phyloP scores from a whole-genome alignment of 495 filamentous ascomycete species.

The Penicillium robsamsonii region DNA sequence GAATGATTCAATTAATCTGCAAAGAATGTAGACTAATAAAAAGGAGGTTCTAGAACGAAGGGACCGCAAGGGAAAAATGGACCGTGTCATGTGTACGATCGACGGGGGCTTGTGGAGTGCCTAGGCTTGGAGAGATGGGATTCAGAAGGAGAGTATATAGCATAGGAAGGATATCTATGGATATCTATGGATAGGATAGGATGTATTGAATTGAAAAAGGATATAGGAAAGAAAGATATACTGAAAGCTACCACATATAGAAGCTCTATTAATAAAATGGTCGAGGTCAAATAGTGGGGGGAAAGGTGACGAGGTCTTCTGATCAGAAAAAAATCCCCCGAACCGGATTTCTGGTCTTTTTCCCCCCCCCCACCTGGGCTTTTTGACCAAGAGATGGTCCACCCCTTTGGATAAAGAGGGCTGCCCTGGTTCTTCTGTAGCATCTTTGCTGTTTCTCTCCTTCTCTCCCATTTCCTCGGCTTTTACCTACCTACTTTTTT shows the following conservation, averaged over 20 bases:
- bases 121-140: slow-evolving; percentile 3
- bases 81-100: slow-evolving; percentile 45
- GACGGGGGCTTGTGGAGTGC: slow-evolving; percentile 26
- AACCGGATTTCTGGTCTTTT: slow-evolving; percentile 27
- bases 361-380: slow-evolving; percentile 5
- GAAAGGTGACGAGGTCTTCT: slow-evolving; percentile 41
- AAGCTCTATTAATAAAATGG: no score
- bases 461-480: slow-evolving; percentile 6
- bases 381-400: slow-evolving; percentile 1
- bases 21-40: slow-evolving; percentile 16
- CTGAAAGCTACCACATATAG: no score
- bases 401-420: slow-evolving; percentile 16
- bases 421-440: slow-evolving; percentile 9
- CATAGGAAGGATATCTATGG: background rate
- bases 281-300: slow-evolving; percentile 17
- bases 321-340: slow-evolving; percentile 38
- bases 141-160: background rate
- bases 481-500: background rate
- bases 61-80: slow-evolving; percentile 31
- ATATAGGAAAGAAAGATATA: background rate
- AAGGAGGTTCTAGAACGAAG: slow-evolving; percentile 34
- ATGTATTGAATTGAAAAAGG: background rate
- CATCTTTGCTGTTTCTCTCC: background rate
- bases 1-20: slow-evolving; percentile 19
- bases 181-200: no score